These are phyloP conservation scores for Trichocomaceae sp. DNA, from an alignment of 2,329 filamentous ascomycete genomes.

Conservation along the genomic window DNA sequence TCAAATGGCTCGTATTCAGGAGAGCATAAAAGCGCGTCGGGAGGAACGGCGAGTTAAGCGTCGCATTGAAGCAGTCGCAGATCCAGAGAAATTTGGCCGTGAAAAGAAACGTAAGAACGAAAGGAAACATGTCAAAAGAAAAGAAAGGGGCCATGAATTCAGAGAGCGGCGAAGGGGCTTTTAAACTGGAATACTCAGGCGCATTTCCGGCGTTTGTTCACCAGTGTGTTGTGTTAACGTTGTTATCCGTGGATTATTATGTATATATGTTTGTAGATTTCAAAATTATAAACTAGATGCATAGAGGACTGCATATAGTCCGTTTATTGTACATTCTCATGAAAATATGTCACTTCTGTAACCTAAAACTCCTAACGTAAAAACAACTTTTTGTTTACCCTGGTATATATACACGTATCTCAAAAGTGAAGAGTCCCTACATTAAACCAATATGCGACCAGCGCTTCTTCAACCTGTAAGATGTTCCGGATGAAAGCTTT, in stretches of 20 bases:
- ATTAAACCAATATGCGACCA: background rate
- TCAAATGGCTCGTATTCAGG: slow-evolving; percentile 64
- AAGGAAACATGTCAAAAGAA: slow-evolving; percentile 74
- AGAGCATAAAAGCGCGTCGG: slow-evolving; percentile 63
- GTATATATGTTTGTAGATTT: background rate
- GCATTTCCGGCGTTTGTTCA: slow-evolving; percentile 2
- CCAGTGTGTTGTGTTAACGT: background rate
- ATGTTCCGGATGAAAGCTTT: background rate
- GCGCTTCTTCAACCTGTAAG: background rate
- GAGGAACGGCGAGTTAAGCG: slow-evolving; percentile 74
- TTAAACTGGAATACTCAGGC: slow-evolving; percentile 33
- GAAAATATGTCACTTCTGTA: background rate
- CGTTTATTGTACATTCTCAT: background rate
- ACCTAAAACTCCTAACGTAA: background rate
- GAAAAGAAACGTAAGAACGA: slow-evolving; percentile 80
- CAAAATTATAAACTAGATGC: slow-evolving; percentile 7
- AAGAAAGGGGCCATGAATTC: slow-evolving; percentile 68
- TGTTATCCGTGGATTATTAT: too few relatives aligned
- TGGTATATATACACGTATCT: background rate
- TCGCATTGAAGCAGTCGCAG: slow-evolving; percentile 76
- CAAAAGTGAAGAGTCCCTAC: background rate
- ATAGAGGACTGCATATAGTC: slow-evolving; percentile 15
- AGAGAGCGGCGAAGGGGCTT: slow-evolving; percentile 66
- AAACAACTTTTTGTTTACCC: background rate
- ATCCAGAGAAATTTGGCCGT: slow-evolving; percentile 69